Conservation (phyloP, 306 rosid species). For the Sophora flavescens region DNA sequence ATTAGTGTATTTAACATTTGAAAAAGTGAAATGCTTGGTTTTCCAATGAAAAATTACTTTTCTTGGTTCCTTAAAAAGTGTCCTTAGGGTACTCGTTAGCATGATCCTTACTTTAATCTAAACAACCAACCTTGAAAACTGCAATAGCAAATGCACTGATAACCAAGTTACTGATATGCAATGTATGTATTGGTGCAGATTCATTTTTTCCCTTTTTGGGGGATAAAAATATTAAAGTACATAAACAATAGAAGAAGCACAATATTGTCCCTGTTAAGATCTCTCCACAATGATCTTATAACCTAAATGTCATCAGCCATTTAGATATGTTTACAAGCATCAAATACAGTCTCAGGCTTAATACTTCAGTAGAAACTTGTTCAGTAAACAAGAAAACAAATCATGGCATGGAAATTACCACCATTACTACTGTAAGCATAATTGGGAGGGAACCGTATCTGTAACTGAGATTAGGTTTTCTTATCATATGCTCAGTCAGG, state of each 20-base stretch:
- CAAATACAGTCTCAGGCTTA: conserved; percentile 15
- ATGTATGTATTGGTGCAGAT: conserved; percentile 3
- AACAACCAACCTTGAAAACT: conserved; percentile 24
- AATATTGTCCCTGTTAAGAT: conserved; percentile 4
- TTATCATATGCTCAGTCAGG: not conserved
- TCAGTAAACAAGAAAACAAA: conserved; percentile 15
- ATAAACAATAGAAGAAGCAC: conserved; percentile 11
- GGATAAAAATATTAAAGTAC: not conserved
- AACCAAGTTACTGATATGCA: conserved; percentile 14
- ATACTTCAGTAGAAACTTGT: conserved; percentile 31
- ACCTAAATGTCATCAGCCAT: conserved; percentile 18
- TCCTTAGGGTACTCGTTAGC: too few species aligned
- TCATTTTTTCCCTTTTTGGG: not conserved
- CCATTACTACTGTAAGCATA: conserved; percentile 13
- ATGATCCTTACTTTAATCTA: not conserved
- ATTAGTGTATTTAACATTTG: too few species aligned
- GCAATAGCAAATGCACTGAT: not conserved
- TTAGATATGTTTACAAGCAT: conserved; percentile 19
- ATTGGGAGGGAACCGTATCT: not conserved
- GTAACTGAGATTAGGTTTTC: not conserved
- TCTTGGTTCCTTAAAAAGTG: too few species aligned
- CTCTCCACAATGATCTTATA: not conserved
- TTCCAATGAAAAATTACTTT: too few species aligned
- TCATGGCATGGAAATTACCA: conserved; percentile 32
- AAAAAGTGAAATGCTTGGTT: too few species aligned